Evolutionary conservation across 352 stramenopile genomes (phyloP), one percentile per base, ranked within the genome.

Genomic region (Poterioochromonas sp.): DNA sequence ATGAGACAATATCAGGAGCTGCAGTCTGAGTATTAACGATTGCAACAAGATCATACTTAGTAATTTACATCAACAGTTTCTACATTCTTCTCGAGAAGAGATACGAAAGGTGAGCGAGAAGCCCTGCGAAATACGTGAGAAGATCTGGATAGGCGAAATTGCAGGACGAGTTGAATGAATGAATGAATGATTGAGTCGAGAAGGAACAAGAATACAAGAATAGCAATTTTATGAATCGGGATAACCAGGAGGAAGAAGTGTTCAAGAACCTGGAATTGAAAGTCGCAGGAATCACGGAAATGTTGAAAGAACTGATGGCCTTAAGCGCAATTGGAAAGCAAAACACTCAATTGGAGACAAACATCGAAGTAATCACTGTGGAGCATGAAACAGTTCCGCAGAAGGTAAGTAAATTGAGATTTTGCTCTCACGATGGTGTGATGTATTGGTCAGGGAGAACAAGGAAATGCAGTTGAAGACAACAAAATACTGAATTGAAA

Each of bases 81-180:
- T 26, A 58, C 47, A 58, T 58, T 58, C 47, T 58, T 58, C 47
- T 58, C 47, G 47, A 58, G 15, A 58, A 58, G 47, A 58, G 47
- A 58, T 58, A 58, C 47, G 26, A 26, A 58, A 58, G 47, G 47
- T 58, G 15, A 26, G 26, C 15, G 47, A 58, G 15, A 26, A 58
- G 47, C 47, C 26, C 47, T 15, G 26, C 15, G 47, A 58, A 26
- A 26, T 58, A 26, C 47, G n/a, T n/a, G n/a, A n/a, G n/a, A n/a
- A n/a, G 47, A 58, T 58, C 47, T 58, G 47, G 47, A 58, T 58
- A 58, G 15, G 47, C 47, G 47, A 58, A 58, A 58, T 58, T 58
- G 47, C 47, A 58, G 47, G 47, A 15, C 47, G 47, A 58, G 47
- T 58, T 58, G 47, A 58, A 58, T 58, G 47, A 58, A 58, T 15